These are phyloP conservation scores for Fusarium acutatum DNA, from an alignment of 2,329 filamentous ascomycete genomes.

Conservation along the genomic window DNA sequence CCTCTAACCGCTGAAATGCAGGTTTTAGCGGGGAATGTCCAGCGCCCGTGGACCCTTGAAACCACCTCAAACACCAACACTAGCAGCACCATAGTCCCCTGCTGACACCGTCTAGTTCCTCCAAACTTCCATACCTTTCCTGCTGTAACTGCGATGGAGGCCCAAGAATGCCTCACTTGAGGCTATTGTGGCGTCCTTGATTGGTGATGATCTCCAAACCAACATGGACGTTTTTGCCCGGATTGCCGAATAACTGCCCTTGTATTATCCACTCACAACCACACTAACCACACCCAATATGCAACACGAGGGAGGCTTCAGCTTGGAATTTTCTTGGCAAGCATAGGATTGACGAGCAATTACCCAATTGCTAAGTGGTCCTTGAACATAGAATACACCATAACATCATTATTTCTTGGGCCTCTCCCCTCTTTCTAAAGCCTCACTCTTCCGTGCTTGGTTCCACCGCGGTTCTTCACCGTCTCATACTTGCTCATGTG, in stretches of 20 bases:
- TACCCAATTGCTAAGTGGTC: conserved; percentile 7
- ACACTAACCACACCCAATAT: conserved; percentile 30
- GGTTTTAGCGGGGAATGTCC: conserved; percentile 18
- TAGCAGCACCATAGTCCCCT: background rate
- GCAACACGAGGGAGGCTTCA: conserved; percentile 23
- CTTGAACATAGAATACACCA: conserved; percentile 6
- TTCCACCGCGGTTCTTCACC: conserved; percentile 4
- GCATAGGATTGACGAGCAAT: conserved; percentile 12
- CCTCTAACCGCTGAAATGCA: background rate
- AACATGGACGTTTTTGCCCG: conserved; percentile 1
- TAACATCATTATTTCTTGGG: conserved; percentile 15
- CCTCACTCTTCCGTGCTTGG: conserved; percentile 8
- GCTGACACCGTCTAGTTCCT: conserved; percentile 6
- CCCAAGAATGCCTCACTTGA: conserved; percentile 4
- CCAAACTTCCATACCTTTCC: background rate
- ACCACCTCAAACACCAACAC: conserved; percentile 1
- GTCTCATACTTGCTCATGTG: conserved; percentile 6
- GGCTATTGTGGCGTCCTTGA: conserved; percentile 6
- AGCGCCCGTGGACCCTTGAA: conserved; percentile 25
- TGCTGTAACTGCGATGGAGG: background rate
- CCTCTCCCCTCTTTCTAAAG: background rate
- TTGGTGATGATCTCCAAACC: conserved; percentile 21
- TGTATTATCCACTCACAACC: conserved; percentile 30
- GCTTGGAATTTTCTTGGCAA: conserved; percentile 18
- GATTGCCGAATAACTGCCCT: conserved; percentile 20